Evolutionary conservation across 2,329 filamentous ascomycete species (phyloP).

Genomic region (Aspergillus sp.): DNA sequence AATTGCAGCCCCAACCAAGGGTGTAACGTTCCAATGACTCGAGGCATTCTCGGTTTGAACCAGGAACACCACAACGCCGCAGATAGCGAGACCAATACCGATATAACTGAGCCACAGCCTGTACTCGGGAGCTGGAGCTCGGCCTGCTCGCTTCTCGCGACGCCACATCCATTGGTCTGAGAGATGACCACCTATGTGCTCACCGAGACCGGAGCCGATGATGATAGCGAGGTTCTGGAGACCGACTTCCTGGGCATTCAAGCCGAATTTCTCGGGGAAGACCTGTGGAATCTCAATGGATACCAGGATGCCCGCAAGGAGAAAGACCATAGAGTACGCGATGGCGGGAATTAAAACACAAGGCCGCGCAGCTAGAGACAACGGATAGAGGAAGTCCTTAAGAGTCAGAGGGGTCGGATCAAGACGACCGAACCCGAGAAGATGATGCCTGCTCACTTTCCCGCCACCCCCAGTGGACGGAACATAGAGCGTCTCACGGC

Average conservation of each 20-base stretch:
- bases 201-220: conserved; percentile 58
- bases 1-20: conserved; percentile 56
- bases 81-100: too few relatives aligned
- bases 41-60: too few relatives aligned
- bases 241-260: conserved; percentile 59
- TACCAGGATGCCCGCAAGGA: conserved; percentile 54
- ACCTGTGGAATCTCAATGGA: conserved; percentile 62
- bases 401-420: conserved; percentile 45
- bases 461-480: too few relatives aligned
- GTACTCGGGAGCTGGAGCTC: too few relatives aligned
- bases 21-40: conserved; percentile 39
- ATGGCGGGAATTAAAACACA: conserved; percentile 53
- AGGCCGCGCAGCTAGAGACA: conserved; percentile 44
- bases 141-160: too few relatives aligned
- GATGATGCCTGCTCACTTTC: too few relatives aligned
- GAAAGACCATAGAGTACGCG: conserved; percentile 59
- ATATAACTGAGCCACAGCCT: too few relatives aligned
- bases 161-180: conserved; percentile 47
- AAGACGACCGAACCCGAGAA: too few relatives aligned
- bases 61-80: too few relatives aligned
- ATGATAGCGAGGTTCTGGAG: conserved; percentile 60
- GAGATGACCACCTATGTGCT: conserved; percentile 59
- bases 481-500: too few relatives aligned
- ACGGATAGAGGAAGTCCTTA: conserved; percentile 54
- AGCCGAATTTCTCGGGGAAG: conserved; percentile 53